Conservation (phyloP, 306 rosid genomes). For the Cajanus cajan region DNA sequence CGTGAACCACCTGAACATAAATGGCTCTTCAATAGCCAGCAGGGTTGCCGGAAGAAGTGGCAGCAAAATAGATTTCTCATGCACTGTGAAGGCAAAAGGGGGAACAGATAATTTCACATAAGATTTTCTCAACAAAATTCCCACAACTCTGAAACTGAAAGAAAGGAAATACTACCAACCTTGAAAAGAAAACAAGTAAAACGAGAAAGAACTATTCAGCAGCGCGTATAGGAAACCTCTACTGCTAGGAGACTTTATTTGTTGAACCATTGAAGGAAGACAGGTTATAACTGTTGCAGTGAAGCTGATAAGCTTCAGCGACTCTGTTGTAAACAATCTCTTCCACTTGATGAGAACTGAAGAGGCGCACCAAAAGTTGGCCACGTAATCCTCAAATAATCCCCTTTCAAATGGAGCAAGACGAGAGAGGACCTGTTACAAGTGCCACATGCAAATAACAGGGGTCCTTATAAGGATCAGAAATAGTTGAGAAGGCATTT, state of each 20-base stretch:
- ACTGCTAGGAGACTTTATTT: slow-evolving; percentile 70
- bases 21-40: slow-evolving; percentile 80
- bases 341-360: slow-evolving; percentile 89
- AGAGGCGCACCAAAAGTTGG: slow-evolving; percentile 93
- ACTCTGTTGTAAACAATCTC: slow-evolving; percentile 61
- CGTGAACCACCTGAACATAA: slow-evolving; percentile 53
- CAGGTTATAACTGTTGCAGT: slow-evolving; percentile 63
- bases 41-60: slow-evolving; percentile 90
- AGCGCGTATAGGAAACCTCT: slow-evolving; percentile 80
- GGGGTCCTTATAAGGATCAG: not conserved
- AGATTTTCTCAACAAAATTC: not conserved
- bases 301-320: slow-evolving; percentile 70
- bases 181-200: slow-evolving; percentile 93
- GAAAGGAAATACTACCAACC: slow-evolving; percentile 42
- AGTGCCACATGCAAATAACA: slow-evolving; percentile 17
- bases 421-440: slow-evolving; percentile 73
- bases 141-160: not conserved
- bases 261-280: slow-evolving; percentile 90
- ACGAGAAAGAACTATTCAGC: slow-evolving; percentile 77
- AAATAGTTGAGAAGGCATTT: slow-evolving; percentile 4
- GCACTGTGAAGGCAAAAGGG: slow-evolving; percentile 55
- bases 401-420: slow-evolving; percentile 97
- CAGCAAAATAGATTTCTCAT: slow-evolving; percentile 86
- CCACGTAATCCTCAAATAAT: slow-evolving; percentile 90
- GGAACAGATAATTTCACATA: slow-evolving; percentile 3